A percentile compares a stretch with the other conserved stretches of the same genome.
Conservation (phyloP, 2,329 filamentous ascomycete genomes). For the Rutstroemia sp. region DNA sequence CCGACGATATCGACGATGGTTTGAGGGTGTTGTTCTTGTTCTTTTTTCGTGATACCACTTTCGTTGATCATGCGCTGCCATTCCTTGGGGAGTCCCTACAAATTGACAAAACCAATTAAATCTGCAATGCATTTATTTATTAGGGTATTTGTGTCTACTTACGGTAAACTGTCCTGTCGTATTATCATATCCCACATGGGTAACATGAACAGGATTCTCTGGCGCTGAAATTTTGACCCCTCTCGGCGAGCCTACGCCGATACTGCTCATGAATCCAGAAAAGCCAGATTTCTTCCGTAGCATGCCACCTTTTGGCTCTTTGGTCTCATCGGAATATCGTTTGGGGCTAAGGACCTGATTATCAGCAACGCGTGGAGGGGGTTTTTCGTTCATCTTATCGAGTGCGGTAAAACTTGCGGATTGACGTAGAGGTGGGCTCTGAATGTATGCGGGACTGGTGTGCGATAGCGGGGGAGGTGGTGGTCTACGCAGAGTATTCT, state of each 20-base stretch:
- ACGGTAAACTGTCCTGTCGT: slow-evolving; percentile 94
- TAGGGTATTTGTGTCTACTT: slow-evolving; percentile 13
- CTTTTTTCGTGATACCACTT: slow-evolving; percentile 92
- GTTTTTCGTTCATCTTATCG: slow-evolving; percentile 43
- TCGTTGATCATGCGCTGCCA: slow-evolving; percentile 95
- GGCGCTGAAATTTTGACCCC: slow-evolving; percentile 94
- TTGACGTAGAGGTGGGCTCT: slow-evolving; percentile 52
- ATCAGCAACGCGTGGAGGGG: slow-evolving; percentile 36
- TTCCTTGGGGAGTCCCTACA: slow-evolving; percentile 86
- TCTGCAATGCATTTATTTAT: not conserved
- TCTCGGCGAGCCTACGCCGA: slow-evolving; percentile 74
- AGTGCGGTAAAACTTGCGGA: slow-evolving; percentile 57
- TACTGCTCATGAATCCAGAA: slow-evolving; percentile 77
- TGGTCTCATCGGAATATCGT: slow-evolving; percentile 72
- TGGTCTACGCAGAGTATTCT: slow-evolving; percentile 32
- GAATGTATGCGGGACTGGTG: slow-evolving; percentile 44
- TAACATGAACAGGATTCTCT: slow-evolving; percentile 95
- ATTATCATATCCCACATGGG: slow-evolving; percentile 96
- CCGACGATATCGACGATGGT: slow-evolving; percentile 92
- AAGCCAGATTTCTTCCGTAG: slow-evolving; percentile 82
- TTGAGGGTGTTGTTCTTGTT: slow-evolving; percentile 91
- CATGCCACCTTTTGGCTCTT: slow-evolving; percentile 52
- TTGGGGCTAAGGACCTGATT: slow-evolving; percentile 50
- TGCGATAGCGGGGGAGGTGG: slow-evolving; percentile 41
- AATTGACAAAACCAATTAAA: not conserved